Base-by-base conservation (phyloP, 2,329 filamentous ascomycete genomes). In the Cercospora sp. region DNA sequence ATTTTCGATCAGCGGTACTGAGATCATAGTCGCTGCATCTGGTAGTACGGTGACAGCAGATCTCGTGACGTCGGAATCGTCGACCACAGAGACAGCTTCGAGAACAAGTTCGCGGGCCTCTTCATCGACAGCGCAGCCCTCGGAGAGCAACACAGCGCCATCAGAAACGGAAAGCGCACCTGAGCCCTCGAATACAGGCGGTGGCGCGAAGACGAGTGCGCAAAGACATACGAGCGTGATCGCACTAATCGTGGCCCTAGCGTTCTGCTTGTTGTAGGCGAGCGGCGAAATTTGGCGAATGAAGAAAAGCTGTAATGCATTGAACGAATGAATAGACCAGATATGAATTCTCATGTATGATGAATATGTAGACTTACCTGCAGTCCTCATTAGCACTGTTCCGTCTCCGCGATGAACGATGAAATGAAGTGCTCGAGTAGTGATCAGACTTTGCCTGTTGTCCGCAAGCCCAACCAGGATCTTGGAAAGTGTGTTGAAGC, bases 381-480 rank as follows among this genome's bases (percentile, higher is more conserved):
- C 20, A 18, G 16, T 53, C 18, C 6, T 2, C 18, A 20, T 63
- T 31, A 63, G 60, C 45, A 53, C 18, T 16, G 7, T 16, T 53
- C 31, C 1, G 12, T 23, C 16, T 31, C 9, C n/a, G 8, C 5
- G 16, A 23, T 3, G 20, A 23, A 57, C 16, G 45, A 12, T 55
- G 28, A 30, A 7, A 18, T 28, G 28, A 31, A 33, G 51, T 51
- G 28, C 20, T 36, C 12, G 28, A 59, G n/a, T 6, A 10, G n/a
- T 53, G 53, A 45, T 82, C 82, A 84, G 81, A 81, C 75, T 80
- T 78, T 83, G 83, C 83, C 82, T 69, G 75, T 76, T 75, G 55
- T 82, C 82, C 78, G 82, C 84, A 85, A 77, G 76, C 79, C 81
- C 82, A 81, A 85, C 84, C 84, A 82, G 81, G 79, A 70, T 71